A percentile compares a stretch with the other conserved stretches of the same genome.
phyloP scores from a whole-genome alignment of 306 rosid genomes.

The Vigna radiata region DNA sequence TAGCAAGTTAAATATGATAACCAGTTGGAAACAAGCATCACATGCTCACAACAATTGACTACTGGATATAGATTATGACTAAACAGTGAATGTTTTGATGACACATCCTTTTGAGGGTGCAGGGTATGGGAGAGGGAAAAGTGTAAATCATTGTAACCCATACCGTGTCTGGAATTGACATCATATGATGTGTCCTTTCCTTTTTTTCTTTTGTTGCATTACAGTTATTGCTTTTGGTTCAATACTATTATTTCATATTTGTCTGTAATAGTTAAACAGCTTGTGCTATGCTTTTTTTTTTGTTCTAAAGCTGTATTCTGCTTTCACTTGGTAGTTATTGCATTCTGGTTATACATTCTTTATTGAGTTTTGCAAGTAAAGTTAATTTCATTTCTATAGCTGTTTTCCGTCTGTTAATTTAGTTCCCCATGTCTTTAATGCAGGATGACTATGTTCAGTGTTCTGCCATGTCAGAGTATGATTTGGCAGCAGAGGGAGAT shows the following conservation, averaged over 20 bases:
- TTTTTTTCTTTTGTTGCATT: background rate
- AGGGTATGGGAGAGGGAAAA: constrained; percentile 10
- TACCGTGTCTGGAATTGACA: constrained; percentile 17
- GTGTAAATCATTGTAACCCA: constrained; percentile 13
- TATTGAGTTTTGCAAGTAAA: constrained; percentile 6
- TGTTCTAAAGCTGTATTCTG: constrained; percentile 13
- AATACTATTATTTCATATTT: background rate
- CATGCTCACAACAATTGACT: constrained; percentile 16
- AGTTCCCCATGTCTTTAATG: constrained; percentile 34
- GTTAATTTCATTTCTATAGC: constrained; percentile 4
- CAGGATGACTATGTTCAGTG: constrained; percentile 68
- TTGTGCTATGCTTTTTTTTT: background rate
- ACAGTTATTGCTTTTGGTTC: background rate
- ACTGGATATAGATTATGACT: background rate
- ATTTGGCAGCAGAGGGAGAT: constrained; percentile 92
- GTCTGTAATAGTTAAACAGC: constrained; percentile 1
- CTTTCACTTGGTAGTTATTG: background rate
- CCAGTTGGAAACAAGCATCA: constrained; percentile 30
- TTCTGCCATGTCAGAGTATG: constrained; percentile 78
- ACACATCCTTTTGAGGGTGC: constrained; percentile 6
- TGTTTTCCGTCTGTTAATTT: background rate
- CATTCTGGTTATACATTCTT: background rate
- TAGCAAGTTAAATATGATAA: constrained; percentile 25
- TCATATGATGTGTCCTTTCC: constrained; percentile 10
- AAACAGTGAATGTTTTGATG: background rate